These are phyloP conservation scores for Plasmodium reichenowi DNA, from an alignment of 169 alveolate genomes.

Conservation along the genomic window DNA sequence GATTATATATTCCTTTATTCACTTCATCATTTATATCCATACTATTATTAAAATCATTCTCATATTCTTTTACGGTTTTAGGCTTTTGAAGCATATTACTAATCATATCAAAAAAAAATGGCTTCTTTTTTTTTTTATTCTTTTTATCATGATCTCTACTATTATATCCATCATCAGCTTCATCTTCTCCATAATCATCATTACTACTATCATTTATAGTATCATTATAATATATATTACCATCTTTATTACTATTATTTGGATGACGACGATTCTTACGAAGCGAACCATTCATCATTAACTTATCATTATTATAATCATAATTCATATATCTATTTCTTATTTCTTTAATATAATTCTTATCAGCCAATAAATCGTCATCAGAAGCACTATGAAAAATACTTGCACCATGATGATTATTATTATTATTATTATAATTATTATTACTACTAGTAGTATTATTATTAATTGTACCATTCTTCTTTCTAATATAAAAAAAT, in stretches of 20 bases:
- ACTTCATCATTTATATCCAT: conserved; percentile 63
- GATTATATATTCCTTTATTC: conserved; percentile 16
- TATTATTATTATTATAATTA: neutral
- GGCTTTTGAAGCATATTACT: conserved; percentile 61
- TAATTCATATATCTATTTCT: conserved; percentile 5
- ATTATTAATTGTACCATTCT: neutral
- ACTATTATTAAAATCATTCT: conserved; percentile 15
- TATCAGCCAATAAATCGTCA: neutral
- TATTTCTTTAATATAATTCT: neutral
- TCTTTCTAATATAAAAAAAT: conserved; percentile 20
- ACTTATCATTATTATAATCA: neutral
- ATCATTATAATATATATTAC: neutral
- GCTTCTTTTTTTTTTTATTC: conserved; percentile 10
- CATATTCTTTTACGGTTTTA: conserved; percentile 22
- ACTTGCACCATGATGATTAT: neutral
- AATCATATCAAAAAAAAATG: conserved; percentile 53
- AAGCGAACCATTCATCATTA: neutral
- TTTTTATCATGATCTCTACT: conserved; percentile 9
- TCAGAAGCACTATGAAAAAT: neutral
- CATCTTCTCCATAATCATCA: neutral
- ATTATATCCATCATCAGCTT: conserved; percentile 9
- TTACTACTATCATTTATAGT: neutral
- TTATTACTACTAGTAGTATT: neutral
- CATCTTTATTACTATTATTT: conserved; percentile 1
- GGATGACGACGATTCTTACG: neutral